A percentile compares a stretch with the other conserved stretches of the same genome.
These are phyloP conservation scores for Oryza longistaminata DNA, from an alignment of 176 grass and related monocot genomes.

Conservation along the genomic window DNA sequence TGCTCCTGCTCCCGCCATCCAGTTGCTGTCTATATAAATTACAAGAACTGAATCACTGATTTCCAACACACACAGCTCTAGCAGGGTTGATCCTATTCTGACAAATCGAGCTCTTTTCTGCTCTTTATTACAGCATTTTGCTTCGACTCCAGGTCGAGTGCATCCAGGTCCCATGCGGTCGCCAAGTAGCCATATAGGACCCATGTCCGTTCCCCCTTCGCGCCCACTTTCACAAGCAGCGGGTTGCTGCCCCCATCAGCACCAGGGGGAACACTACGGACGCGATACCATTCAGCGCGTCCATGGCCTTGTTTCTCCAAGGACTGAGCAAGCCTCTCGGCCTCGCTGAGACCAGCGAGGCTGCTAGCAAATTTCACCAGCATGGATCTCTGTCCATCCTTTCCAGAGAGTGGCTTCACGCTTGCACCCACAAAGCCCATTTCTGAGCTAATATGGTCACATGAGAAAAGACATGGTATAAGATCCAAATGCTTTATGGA, in stretches of 20 bases:
- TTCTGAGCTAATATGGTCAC: conserved; percentile 38
- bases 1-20: background rate
- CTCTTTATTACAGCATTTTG: conserved; percentile 67
- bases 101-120: conserved; percentile 72
- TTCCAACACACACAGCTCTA: conserved; percentile 29
- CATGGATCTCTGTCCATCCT: conserved; percentile 69
- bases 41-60: background rate
- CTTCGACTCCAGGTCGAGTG: conserved; percentile 58
- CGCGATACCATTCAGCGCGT: conserved; percentile 40
- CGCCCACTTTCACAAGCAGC: conserved; percentile 62
- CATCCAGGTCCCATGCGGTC: conserved; percentile 76
- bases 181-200: conserved; percentile 82
- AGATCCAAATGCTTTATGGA: background rate
- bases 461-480: background rate
- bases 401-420: conserved; percentile 62
- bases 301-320: conserved; percentile 63
- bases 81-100: conserved; percentile 34
- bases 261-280: conserved; percentile 25
- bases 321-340: conserved; percentile 57
- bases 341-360: conserved; percentile 65
- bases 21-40: background rate
- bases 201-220: conserved; percentile 58
- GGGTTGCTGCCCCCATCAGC: conserved; percentile 44
- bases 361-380: conserved; percentile 65
- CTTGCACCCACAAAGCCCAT: conserved; percentile 62